These are phyloP conservation scores for Phlebopus sp. DNA, from an alignment of 1,284 basidiomycete species.

Conservation along the genomic window DNA sequence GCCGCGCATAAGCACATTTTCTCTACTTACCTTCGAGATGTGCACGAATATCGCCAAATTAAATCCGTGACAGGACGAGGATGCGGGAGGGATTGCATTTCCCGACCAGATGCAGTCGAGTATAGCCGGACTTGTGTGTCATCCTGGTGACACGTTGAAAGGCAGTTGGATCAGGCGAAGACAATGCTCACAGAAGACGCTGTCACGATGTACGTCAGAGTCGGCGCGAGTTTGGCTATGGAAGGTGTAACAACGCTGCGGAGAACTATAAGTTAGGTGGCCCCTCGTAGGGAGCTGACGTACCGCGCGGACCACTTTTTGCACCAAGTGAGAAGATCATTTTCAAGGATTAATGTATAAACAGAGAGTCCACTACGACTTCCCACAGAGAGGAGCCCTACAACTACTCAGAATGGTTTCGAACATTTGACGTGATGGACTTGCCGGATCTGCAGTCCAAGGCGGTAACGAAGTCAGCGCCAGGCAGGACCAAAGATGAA, in stretches of 20 bases:
- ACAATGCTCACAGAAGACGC: slow-evolving; percentile 49
- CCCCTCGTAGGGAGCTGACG: slow-evolving; percentile 20
- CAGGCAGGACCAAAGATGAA: slow-evolving; percentile 66
- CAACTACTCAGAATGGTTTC: slow-evolving; percentile 15
- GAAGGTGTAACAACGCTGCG: slow-evolving; percentile 48
- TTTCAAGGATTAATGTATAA: slow-evolving; percentile 71
- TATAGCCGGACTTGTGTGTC: slow-evolving; percentile 61
- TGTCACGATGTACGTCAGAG: slow-evolving; percentile 69
- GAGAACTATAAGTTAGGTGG: slow-evolving; percentile 13
- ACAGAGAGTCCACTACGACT: slow-evolving; percentile 57
- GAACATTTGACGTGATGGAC: slow-evolving; percentile 3
- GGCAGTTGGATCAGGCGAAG: slow-evolving; percentile 4
- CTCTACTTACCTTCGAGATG: slow-evolving; percentile 58
- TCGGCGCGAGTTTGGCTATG: slow-evolving; percentile 65
- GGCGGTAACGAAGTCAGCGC: slow-evolving; percentile 51
- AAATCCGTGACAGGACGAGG: slow-evolving; percentile 63
- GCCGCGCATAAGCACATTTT: background rate
- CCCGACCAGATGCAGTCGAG: slow-evolving; percentile 67
- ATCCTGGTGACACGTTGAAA: slow-evolving; percentile 38
- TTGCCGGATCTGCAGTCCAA: slow-evolving; percentile 72
- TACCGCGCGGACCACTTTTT: slow-evolving; percentile 69
- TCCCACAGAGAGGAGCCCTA: slow-evolving; percentile 72
- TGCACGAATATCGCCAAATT: slow-evolving; percentile 65
- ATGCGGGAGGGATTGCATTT: slow-evolving; percentile 64
- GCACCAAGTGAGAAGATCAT: slow-evolving; percentile 78